Base-by-base conservation (phyloP, 208 protist genomes). In the Borovskyia barvae region DNA sequence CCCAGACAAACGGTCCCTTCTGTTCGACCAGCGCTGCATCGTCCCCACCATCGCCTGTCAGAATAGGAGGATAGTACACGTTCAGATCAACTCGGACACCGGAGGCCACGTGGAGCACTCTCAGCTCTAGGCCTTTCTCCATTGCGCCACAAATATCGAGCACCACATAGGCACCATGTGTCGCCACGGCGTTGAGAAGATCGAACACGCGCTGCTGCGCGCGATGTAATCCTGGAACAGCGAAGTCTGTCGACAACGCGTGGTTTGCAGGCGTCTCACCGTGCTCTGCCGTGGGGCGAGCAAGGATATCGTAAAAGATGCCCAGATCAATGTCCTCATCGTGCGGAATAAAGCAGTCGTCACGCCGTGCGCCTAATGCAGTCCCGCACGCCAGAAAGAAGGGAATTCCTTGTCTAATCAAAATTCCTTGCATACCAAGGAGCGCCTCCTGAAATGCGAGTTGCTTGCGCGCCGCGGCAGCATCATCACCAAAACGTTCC, bases 251-350 rank as follows among this genome's bases (percentile, higher is more conserved):
- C 24, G 26, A 15, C 6, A 55, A 35, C 36, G 26, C 7, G 28
- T 24, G 30, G 17, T 12, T 7, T 12, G n/a, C 19, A 9, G 22
- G 35, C 24, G 8, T 8, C 5, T 15, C 36, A 7, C 32, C 29
- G 3, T n/a, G 7, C 2, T 54, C 25, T 5, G 39, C 8, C 12
- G 20, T 4, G 9, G 26, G 26, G 1, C n/a, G 11, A 20, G 36
- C 51, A 19, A 63, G 30, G 26, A 87, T 77, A 11, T 85, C 47
- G 37, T 76, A 78, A 35, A 92, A 75, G 12, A 96, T 64, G 36
- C 91, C 91, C 36, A 96, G 48, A 37, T 96, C 91, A 32, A 96
- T 84, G 56, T 96, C 91, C 35, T 85, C 75, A 47, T 96, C 91
- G 59, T 93, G 78, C 0, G 74, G 60, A 62, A 96, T 92, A 45